These are phyloP conservation scores for Dalbergia cochinchinensis DNA, from an alignment of 306 rosid genomes.

Conservation along the genomic window DNA sequence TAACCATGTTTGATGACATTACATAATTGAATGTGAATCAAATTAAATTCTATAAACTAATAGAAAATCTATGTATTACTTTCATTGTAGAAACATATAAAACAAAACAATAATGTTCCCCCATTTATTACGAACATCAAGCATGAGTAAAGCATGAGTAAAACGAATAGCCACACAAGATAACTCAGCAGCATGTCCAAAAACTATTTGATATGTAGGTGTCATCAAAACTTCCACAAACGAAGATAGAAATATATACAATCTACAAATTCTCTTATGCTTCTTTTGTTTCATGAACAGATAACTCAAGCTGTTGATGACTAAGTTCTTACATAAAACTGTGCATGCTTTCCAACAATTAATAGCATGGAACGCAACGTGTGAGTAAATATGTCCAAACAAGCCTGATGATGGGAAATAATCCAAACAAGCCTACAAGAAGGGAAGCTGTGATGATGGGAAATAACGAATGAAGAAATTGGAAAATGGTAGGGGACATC, in stretches of 20 bases:
- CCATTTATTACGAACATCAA: too few relatives aligned
- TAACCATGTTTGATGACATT: too few relatives aligned
- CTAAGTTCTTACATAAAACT: conserved; percentile 33
- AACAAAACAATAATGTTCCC: too few relatives aligned
- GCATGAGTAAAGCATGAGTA: too few relatives aligned
- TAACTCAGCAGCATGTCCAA: too few relatives aligned
- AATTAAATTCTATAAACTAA: too few relatives aligned
- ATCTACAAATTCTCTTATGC: conserved; percentile 29
- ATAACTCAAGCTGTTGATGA: background rate
- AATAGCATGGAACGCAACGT: conserved; percentile 49
- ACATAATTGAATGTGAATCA: too few relatives aligned
- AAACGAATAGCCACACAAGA: too few relatives aligned
- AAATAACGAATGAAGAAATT: conserved; percentile 43
- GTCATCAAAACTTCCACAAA: background rate
- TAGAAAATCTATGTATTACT: too few relatives aligned
- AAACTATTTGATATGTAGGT: too few relatives aligned
- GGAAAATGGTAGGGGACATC: conserved; percentile 21
- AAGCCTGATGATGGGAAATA: conserved; percentile 19
- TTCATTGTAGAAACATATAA: too few relatives aligned
- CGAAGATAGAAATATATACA: background rate
- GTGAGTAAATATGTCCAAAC: conserved; percentile 42
- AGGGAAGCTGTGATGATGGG: background rate
- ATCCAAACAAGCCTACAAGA: conserved; percentile 49
- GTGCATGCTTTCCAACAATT: conserved; percentile 55
- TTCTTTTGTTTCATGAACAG: conserved; percentile 41